Base-by-base conservation (phyloP, 768 basidiomycete species). In the Ephemerocybe angulata region DNA sequence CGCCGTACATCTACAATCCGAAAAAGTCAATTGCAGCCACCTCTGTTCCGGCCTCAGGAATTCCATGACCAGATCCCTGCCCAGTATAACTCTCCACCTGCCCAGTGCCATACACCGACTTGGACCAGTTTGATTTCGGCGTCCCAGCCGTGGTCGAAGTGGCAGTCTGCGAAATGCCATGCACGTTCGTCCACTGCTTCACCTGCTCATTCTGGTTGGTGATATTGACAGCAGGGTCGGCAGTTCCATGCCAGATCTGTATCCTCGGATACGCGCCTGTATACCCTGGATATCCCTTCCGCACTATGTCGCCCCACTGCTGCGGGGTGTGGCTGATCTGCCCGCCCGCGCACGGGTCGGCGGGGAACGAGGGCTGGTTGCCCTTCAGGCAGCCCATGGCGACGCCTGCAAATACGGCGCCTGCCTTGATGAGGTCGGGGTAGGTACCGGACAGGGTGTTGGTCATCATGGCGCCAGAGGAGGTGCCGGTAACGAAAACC, bases 381-480 rank as follows among this genome's bases (percentile, higher is more conserved):
- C 75, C 76, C 1, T 68, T 74, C 63, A 82, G 82, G 70, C 81
- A 83, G n/a, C 73, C 81, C 55, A 73, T 78, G 10, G 80, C 73
- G 27, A 81, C 80, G 44, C 82, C 81, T 25, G 81, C 77, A 64
- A 76, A 78, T 22, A 71, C 73, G 22, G 76, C 63, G 8, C 76
- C 81, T 12, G 77, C 81, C 35, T 64, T 60, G 71, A 82, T 79
- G 41, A 84, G 61, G 52, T 83, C 77, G 8, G 82, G 81, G 65
- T 83, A 82, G n/a, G 76, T 73, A 33, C 77, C 82, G 48, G 70
- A 64, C 29, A 82, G 69, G 29, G 82, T 80, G 62, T 78, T 81
- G 50, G 81, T 82, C 81, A 82, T 83, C 83, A 83, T 83, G 2
- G 76, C 77, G 13, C 81, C 82, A 1, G 80, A 81, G 4, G 76